Evolutionary conservation across 805 yeast species (phyloP), one percentile per base, ranked within the genome.

Genomic region (Yarrowia deformans): DNA sequence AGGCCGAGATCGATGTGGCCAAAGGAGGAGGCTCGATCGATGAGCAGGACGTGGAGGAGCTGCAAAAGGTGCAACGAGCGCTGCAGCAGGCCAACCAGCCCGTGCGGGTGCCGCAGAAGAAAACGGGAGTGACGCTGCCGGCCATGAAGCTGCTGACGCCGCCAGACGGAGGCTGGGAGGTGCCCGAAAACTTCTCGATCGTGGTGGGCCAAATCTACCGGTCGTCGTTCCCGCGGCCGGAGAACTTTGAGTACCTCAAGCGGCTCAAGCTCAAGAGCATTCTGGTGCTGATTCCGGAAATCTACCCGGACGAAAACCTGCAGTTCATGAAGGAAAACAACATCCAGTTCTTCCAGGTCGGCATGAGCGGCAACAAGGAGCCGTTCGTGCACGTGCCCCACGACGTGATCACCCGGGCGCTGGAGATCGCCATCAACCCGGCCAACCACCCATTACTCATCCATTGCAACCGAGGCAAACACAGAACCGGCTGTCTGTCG

Each of bases 381-480:
- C 79, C 79, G 46, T 74, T 76, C 72, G 78, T 76, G 8, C 76
- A 77, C 39, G 77, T 87, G 42, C 84, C 88, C 8, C 83, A 84
- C 3, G 88, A 87, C 43, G 81, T 90, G 46, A 86, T 95, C 39
- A 89, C 93, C 0, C 85, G 87, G 70, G 97, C 98, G 0, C 81
- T 94, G 72, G 88, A 89, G 75, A 89, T 93, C 42, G 91, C 92
- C 14, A 77, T 92, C 16, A 84, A 95, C 74, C 97, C 98, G 0
- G 87, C 77, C 29, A 94, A 95, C 78, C 98, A 93, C 70, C 99
- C 99, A 1, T 82, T 95, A 13, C 81, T 95, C 72, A 91, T 95
- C 54, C 99, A 95, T 78, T 95, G 99, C 79, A 95, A 95, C 79
- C 82, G 97, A 70, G 99, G 99, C 12, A 95, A 94, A 77, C 99